phyloP scores from a whole-genome alignment of 306 rosid species.

The Prunus dulcis region DNA sequence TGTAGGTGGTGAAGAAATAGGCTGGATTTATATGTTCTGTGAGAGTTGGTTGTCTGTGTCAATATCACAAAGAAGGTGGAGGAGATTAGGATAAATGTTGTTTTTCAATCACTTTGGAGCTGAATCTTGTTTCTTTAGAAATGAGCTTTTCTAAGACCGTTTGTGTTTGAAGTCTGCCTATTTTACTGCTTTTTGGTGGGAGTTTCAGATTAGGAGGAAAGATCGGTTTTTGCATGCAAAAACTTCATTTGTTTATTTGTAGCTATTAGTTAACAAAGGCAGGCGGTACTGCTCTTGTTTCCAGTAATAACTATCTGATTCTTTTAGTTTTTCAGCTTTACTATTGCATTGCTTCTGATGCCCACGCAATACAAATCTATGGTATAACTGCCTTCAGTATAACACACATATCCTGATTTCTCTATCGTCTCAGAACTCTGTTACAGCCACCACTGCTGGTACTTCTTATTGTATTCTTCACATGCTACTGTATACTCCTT shows the following conservation, averaged over 20 bases:
- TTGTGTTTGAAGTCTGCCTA: background rate
- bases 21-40: background rate
- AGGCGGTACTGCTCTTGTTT: background rate
- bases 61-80: background rate
- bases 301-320: background rate
- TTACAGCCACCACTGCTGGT: background rate
- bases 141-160: background rate
- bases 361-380: background rate
- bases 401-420: background rate
- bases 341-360: background rate
- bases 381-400: background rate
- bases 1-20: background rate
- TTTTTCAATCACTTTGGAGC: background rate
- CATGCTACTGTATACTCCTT: background rate
- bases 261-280: background rate
- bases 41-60: background rate
- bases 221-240: background rate
- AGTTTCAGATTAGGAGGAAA: background rate
- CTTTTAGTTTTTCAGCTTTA: background rate
- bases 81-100: background rate
- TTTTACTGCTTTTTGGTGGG: background rate
- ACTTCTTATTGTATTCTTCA: background rate
- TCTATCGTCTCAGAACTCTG: background rate
- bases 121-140: background rate
- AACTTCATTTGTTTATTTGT: background rate